phyloP scores from a whole-genome alignment of 208 protist genomes.

The Leishmania tropica region DNA sequence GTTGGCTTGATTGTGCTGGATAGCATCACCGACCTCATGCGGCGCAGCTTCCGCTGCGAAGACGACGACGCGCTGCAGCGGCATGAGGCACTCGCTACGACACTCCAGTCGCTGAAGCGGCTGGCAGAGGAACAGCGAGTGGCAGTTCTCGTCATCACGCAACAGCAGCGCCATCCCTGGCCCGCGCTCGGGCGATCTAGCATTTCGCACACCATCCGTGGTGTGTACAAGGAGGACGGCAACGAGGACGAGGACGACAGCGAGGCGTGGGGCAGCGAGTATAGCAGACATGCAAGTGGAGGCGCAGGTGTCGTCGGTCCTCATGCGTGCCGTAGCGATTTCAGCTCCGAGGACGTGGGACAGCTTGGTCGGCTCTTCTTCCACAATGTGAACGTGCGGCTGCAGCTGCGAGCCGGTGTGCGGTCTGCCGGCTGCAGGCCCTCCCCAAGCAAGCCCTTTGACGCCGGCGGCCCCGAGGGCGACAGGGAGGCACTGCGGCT shows the following conservation, averaged over 20 bases:
- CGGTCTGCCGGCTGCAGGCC: background rate
- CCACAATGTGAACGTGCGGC: constrained; percentile 74
- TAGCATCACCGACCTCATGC: constrained; percentile 48
- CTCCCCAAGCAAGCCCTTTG: constrained; percentile 8
- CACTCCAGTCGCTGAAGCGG: constrained; percentile 56
- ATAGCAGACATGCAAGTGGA: background rate
- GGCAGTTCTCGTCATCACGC: constrained; percentile 57
- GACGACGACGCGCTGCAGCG: constrained; percentile 48
- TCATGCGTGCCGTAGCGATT: background rate
- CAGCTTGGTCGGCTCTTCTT: constrained; percentile 64
- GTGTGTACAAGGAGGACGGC: background rate
- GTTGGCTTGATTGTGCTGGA: constrained; percentile 67
- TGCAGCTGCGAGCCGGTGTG: constrained; percentile 35
- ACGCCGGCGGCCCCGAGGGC: background rate
- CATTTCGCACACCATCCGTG: background rate
- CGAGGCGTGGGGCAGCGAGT: background rate
- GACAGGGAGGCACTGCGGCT: background rate
- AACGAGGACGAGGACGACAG: background rate
- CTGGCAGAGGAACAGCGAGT: constrained; percentile 42
- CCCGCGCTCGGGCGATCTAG: background rate
- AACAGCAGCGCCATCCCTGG: constrained; percentile 15
- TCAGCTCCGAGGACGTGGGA: constrained; percentile 2
- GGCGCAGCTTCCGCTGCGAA: constrained; percentile 37
- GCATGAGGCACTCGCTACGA: constrained; percentile 40
- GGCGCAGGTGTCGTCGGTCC: background rate